Base-by-base conservation (phyloP, 2,329 filamentous ascomycete genomes). In the Magnaporthiopsis incrustans region DNA sequence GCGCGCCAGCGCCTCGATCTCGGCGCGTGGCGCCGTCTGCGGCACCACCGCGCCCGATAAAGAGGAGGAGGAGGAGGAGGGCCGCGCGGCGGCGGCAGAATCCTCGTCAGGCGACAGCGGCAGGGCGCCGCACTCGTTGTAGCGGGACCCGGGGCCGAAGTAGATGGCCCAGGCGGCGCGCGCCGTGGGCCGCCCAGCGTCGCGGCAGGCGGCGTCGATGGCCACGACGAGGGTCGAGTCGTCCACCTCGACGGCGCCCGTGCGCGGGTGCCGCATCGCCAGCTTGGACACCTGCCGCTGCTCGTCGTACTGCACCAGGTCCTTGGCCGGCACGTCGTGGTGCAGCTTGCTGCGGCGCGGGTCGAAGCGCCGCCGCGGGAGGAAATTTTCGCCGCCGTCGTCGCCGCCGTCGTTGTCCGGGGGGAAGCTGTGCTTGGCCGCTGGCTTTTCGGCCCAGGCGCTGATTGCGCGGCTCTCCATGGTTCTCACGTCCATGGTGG, bases 201-300 rank as follows among this genome's bases (percentile, higher is more conserved):
- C 56, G n/a, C 56, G 56, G 56, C 56, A 57, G n/a, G 56, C 56
- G 10, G n/a, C 56, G 56, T 57, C n/a, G 56, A 57, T 57, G n/a
- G 56, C n/a, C 18, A 25, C n/a, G 10, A 57, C 56, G n/a, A 57
- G n/a, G n/a, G 56, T 26, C 18, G 26, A 57, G 8, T 25, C 26
- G n/a, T 26, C 56, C 3, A 27, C 7, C n/a, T 57, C 56, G 56
- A 57, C 10, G 56, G 56, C 56, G 56, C 56, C 56, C 56, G 56
- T 57, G 56, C 56, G 56, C 56, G 56, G 56, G 56, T 57, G 56
- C 22, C 26, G 56, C 56, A 15, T 57, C 6, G n/a, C n/a, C 56
- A 57, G 56, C n/a, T 26, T 10, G 10, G 56, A 25, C 56, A 57
- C 56, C 56, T 57, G 56, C 8, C 26, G n/a, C n/a, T 25, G 11